These are phyloP conservation scores for Recurvomyces mirabilis DNA, from an alignment of 495 filamentous ascomycete species.

Conservation along the genomic window DNA sequence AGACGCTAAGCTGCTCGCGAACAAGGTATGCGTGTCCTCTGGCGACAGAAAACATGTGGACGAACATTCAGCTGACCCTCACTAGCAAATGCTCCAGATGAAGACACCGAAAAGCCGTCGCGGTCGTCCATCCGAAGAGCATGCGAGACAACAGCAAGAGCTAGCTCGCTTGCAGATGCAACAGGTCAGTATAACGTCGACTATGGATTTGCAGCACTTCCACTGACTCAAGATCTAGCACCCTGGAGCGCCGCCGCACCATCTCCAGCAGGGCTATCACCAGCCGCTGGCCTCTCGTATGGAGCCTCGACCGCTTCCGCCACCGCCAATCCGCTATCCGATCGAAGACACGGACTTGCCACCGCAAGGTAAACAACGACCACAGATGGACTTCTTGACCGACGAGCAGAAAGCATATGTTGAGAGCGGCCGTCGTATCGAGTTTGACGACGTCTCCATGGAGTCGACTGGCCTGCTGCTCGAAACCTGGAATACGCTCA, in stretches of 20 bases:
- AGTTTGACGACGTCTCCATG: slow-evolving; percentile 46
- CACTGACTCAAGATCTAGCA: too few relatives aligned
- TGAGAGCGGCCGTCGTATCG: slow-evolving; percentile 29
- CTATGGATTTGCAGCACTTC: too few relatives aligned
- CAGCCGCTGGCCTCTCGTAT: slow-evolving; percentile 3
- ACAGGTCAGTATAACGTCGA: slow-evolving; percentile 4
- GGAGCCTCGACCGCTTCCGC: slow-evolving; percentile 41
- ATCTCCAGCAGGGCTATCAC: slow-evolving; percentile 14
- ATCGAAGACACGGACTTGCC: slow-evolving; percentile 84
- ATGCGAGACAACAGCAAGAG: slow-evolving; percentile 11
- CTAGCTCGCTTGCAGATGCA: slow-evolving; percentile 12
- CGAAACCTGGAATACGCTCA: slow-evolving; percentile 91
- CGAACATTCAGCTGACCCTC: neutral
- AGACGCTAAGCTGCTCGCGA: slow-evolving; percentile 32
- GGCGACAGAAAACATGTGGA: too few relatives aligned
- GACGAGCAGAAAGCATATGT: slow-evolving; percentile 35
- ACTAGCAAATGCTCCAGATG: slow-evolving; percentile 15
- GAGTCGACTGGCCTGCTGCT: slow-evolving; percentile 68
- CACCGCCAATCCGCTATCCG: slow-evolving; percentile 82
- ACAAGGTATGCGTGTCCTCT: slow-evolving; percentile 19
- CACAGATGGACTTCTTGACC: slow-evolving; percentile 61
- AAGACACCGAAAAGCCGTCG: slow-evolving; percentile 6
- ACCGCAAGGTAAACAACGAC: slow-evolving; percentile 51
- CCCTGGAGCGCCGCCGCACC: slow-evolving; percentile 9
- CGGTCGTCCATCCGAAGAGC: slow-evolving; percentile 5